phyloP scores from a whole-genome alignment of 1,284 basidiomycete species.

The Rhodotorula glutinis region DNA sequence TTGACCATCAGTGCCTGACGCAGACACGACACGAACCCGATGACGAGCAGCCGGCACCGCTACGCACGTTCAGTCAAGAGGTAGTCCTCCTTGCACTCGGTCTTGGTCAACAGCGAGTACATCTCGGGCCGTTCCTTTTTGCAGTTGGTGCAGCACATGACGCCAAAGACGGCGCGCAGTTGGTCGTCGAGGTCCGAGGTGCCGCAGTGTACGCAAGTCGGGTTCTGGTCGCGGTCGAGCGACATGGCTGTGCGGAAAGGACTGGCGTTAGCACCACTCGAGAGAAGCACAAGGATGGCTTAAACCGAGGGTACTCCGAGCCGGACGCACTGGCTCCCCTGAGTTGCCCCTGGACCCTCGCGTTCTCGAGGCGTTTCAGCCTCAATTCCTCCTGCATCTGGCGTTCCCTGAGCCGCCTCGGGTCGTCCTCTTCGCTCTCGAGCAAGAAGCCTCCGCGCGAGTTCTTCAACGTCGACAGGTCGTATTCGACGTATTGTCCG shows the following conservation, averaged over 20 bases:
- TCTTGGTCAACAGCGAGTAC: constrained; percentile 95
- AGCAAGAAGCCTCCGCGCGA: constrained; percentile 88
- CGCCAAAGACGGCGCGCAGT: constrained; percentile 73
- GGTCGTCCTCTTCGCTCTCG: constrained; percentile 61
- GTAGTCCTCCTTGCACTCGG: constrained; percentile 84
- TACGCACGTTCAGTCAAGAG: constrained; percentile 54
- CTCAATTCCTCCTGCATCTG: constrained; percentile 42
- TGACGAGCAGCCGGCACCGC: too few relatives aligned
- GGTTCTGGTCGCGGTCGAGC: constrained; percentile 62
- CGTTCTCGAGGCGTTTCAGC: constrained; percentile 42
- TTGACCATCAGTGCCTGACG: too few relatives aligned
- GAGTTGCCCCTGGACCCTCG: constrained; percentile 31
- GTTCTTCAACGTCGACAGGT: constrained; percentile 76
- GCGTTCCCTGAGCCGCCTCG: constrained; percentile 37
- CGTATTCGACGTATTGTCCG: constrained; percentile 58
- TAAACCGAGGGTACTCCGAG: too few relatives aligned
- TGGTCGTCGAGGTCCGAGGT: constrained; percentile 80
- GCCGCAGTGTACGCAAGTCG: constrained; percentile 76
- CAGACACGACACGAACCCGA: too few relatives aligned
- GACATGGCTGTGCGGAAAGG: constrained; percentile 24
- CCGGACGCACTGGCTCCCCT: constrained; percentile 34
- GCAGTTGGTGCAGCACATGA: constrained; percentile 82
- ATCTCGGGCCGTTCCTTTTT: constrained; percentile 83
- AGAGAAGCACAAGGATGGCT: too few relatives aligned
- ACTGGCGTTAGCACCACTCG: too few relatives aligned